A percentile compares a stretch with the other conserved stretches of the same genome.
These are phyloP conservation scores for Lachancea kluyveri DNA, from an alignment of 805 yeast genomes.

Conservation along the genomic window DNA sequence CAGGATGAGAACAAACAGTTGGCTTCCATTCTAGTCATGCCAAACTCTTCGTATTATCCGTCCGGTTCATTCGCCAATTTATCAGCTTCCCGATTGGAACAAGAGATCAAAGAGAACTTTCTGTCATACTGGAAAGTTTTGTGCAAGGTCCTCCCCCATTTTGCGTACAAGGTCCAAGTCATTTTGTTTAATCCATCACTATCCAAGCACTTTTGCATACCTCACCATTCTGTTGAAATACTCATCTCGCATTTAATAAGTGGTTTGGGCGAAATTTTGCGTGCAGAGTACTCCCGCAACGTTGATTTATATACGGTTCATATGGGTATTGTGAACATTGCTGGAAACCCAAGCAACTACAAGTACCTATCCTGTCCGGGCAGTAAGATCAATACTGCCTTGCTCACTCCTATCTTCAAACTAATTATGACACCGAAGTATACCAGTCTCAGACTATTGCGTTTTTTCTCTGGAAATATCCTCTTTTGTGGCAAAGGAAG, in stretches of 20 bases:
- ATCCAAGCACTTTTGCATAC: conserved; percentile 17
- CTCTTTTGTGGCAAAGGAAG: conserved; percentile 11
- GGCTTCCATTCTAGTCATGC: conserved; percentile 27
- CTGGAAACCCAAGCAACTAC: conserved; percentile 29
- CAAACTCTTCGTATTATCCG: conserved; percentile 28
- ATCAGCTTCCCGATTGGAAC: conserved; percentile 16
- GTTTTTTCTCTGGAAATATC: conserved; percentile 5
- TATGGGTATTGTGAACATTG: conserved; percentile 25
- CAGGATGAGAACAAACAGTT: conserved; percentile 9
- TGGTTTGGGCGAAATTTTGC: conserved; percentile 16
- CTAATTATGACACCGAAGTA: conserved; percentile 15
- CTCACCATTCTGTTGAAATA: conserved; percentile 25
- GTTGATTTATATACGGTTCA: conserved; percentile 18
- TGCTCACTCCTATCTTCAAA: conserved; percentile 24
- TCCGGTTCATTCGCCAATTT: conserved; percentile 18
- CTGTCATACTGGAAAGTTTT: conserved; percentile 19
- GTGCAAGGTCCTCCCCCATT: conserved; percentile 18
- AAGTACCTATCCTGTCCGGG: conserved; percentile 24
- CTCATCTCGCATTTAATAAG: conserved; percentile 24
- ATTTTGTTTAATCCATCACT: conserved; percentile 27
- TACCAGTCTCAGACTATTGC: conserved; percentile 7
- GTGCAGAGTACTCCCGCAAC: conserved; percentile 8
- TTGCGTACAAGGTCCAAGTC: conserved; percentile 17
- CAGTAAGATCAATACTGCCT: conserved; percentile 17
- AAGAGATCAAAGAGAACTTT: conserved; percentile 23